Base-by-base conservation (phyloP, 208 protist species). In the Crithidia sp. region DNA sequence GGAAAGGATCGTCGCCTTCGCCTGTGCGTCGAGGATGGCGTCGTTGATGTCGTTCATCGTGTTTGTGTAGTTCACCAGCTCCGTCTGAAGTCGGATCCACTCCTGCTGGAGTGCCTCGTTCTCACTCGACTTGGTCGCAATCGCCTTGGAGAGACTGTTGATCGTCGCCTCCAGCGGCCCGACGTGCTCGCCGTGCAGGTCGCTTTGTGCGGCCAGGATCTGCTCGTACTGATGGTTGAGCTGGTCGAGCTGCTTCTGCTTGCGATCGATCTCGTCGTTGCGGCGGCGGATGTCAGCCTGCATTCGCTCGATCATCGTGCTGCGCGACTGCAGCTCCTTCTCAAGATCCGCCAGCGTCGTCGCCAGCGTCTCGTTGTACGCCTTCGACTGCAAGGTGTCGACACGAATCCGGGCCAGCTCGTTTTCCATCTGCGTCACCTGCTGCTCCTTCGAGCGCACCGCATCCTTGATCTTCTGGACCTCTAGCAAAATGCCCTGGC, bases 251-350 rank as follows among this genome's bases (percentile, higher is more conserved):
- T 98, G 88, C 72, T 95, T 97, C 77, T 99, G 97, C 84, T 99
- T 99, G 57, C 93, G 86, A 74, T 98, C 96, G 63, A 99, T 98
- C 65, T 98, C 97, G 67, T 99, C 96, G 81, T 98, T 92, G 19
- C 93, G 85, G 58, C 95, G 90, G 41, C 97, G 88, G 56, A 98
- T 98, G 74, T 99, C 97, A n/a, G 88, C 59, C 79, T 99, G 95
- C 90, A 98, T 98, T 50, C 92, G 86, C 58, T 97, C 91, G 64
- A 99, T 95, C 77, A 98, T 82, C 19, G 71, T 47, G 62, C 95
- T 95, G 54, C 96, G 89, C 43, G 95, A 90, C 71, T 92, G 84
- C 17, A 98, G 72, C 77, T 98, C 96, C 71, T 88, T 95, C 72
- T 97, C 94, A 5, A 97, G 74, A n/a, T 97, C 94, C 0, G 74